phyloP scores from a whole-genome alignment of 2,329 filamentous ascomycete species.

The Rhynchosporium agropyri region DNA sequence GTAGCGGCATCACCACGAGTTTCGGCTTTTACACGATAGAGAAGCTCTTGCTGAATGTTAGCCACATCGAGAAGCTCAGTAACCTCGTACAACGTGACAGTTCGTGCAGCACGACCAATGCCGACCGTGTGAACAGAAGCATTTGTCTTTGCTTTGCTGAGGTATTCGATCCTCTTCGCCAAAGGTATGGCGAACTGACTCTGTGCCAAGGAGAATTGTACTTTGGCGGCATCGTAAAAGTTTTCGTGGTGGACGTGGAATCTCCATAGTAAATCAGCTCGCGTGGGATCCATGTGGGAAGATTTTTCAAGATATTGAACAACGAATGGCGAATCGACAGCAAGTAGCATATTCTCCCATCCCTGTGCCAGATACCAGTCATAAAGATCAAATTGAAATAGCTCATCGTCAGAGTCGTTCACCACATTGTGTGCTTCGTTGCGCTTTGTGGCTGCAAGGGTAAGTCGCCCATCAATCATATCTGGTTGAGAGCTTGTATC shows the following conservation, averaged over 20 bases:
- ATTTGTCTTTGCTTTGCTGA: constrained; percentile 89
- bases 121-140: constrained; percentile 81
- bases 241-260: constrained; percentile 85
- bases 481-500: constrained; percentile 70
- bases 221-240: constrained; percentile 84
- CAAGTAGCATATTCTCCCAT: constrained; percentile 82
- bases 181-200: constrained; percentile 81
- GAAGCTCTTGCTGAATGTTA: constrained; percentile 89
- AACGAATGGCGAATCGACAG: constrained; percentile 82
- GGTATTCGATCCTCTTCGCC: constrained; percentile 83
- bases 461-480: constrained; percentile 75
- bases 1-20: constrained; percentile 66
- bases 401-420: constrained; percentile 83
- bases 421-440: constrained; percentile 90
- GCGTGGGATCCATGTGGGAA: constrained; percentile 69
- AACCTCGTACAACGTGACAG: constrained; percentile 82
- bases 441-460: constrained; percentile 74
- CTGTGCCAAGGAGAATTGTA: constrained; percentile 81
- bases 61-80: constrained; percentile 87
- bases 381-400: constrained; percentile 95
- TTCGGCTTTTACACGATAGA: constrained; percentile 77
- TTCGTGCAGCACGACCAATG: constrained; percentile 77
- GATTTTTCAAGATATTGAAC: constrained; percentile 82
- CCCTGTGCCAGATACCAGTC: constrained; percentile 92
- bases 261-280: constrained; percentile 89